These are phyloP conservation scores for Gastrolobium bilobum DNA, from an alignment of 306 rosid genomes.

Conservation along the genomic window DNA sequence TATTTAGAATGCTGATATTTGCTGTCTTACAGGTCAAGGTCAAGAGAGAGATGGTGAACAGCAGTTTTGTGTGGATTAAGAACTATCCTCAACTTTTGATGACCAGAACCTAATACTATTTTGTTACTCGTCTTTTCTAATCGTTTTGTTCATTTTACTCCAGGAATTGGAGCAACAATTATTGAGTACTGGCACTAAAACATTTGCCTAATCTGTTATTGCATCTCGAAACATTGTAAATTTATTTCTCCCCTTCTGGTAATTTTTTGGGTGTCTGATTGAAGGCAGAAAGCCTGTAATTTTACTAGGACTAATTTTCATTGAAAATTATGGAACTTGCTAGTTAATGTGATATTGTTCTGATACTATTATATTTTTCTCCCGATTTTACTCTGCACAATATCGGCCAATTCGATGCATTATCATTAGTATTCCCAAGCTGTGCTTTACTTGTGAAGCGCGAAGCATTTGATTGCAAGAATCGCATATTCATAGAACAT, in stretches of 20 bases:
- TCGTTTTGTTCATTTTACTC: slow-evolving; percentile 63
- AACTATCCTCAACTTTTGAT: slow-evolving; percentile 61
- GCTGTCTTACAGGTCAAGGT: slow-evolving; percentile 54
- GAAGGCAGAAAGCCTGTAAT: slow-evolving; percentile 67
- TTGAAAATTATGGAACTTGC: slow-evolving; percentile 51
- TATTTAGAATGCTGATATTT: slow-evolving; percentile 37
- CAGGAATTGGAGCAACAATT: slow-evolving; percentile 59
- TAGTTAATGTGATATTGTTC: slow-evolving; percentile 49
- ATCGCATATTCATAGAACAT: background rate
- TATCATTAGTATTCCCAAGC: background rate
- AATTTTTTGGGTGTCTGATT: slow-evolving; percentile 59
- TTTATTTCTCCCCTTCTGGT: slow-evolving; percentile 45
- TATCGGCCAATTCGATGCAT: background rate
- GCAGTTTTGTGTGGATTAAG: slow-evolving; percentile 56
- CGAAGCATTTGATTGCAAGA: slow-evolving; percentile 7
- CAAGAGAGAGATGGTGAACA: slow-evolving; percentile 63
- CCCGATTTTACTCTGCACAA: background rate
- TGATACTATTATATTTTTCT: slow-evolving; percentile 2
- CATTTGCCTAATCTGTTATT: slow-evolving; percentile 57
- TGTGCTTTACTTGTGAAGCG: background rate
- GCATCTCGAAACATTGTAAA: slow-evolving; percentile 58
- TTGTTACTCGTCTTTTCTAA: slow-evolving; percentile 54
- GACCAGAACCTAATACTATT: slow-evolving; percentile 60
- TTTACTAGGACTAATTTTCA: slow-evolving; percentile 58
- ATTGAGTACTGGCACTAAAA: slow-evolving; percentile 60